Evolutionary conservation across 768 basidiomycete species (phyloP).

Genomic region (Amanita rimosa): DNA sequence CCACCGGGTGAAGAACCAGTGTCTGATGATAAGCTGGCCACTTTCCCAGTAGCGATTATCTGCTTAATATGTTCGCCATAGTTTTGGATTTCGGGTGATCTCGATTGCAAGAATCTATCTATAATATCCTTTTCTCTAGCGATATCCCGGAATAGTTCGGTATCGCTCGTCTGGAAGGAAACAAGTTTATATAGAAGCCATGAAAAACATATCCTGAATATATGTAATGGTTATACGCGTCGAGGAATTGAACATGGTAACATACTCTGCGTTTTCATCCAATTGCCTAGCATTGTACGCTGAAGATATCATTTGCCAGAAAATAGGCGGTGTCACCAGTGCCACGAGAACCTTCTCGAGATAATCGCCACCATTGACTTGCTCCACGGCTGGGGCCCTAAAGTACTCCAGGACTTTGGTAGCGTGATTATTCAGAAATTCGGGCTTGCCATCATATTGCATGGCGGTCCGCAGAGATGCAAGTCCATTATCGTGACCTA

Average conservation of each 20-base stretch:
- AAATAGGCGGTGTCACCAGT: conserved; percentile 33
- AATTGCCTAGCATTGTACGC: conserved; percentile 20
- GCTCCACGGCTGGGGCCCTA: conserved; percentile 9
- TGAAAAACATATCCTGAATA: conserved; percentile 20
- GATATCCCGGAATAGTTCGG: conserved; percentile 18
- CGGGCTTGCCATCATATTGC: conserved; percentile 19
- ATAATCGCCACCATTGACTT: conserved; percentile 23
- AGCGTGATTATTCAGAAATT: conserved; percentile 27
- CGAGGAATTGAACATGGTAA: neutral
- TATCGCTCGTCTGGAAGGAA: conserved; percentile 11
- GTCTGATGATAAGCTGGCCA: conserved; percentile 11
- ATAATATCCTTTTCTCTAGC: conserved; percentile 18
- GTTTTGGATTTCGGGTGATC: conserved; percentile 13
- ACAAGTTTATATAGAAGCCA: conserved; percentile 28
- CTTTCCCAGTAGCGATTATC: conserved; percentile 18
- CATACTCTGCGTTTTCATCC: conserved; percentile 5
- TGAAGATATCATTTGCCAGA: conserved; percentile 25
- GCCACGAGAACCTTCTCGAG: conserved; percentile 22
- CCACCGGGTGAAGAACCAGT: conserved; percentile 38
- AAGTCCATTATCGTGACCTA: conserved; percentile 22
- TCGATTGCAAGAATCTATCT: conserved; percentile 16
- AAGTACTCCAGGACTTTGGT: conserved; percentile 23
- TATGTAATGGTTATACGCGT: neutral
- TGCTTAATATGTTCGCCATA: conserved; percentile 13
- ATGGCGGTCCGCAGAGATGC: conserved; percentile 24